Evolutionary conservation across 495 filamentous ascomycete genomes (phyloP), one percentile per base, ranked within the genome.

Genomic region (Neurospora sp.): DNA sequence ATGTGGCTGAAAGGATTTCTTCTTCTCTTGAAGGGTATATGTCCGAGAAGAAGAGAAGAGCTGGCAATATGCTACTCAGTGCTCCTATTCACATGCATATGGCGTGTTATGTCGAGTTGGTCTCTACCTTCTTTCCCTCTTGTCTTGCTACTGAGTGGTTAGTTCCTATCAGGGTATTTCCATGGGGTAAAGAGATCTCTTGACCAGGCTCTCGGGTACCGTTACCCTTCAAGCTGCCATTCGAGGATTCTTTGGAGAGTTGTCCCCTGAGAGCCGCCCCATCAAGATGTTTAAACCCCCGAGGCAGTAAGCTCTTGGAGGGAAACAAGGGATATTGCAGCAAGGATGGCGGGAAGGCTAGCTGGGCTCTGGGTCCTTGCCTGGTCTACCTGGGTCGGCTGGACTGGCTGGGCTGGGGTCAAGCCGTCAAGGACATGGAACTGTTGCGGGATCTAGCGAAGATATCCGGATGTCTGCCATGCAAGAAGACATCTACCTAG

Each of bases 331-430:
- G 72, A 70, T 20, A 72, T 76, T 72, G 35, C 37, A 71, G 69
- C 76, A 77, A 69, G 76, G 76, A 76, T 77, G 41, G 72, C 74
- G 72, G 74, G 74, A 77, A 69, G 75, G 72, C 74, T 74, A 72
- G 70, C 37, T 66, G 27, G 54, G 54, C 54, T 37, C 27, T 66
- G 27, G 54, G 54, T 66, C 27, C 14, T 73, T 75, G 74, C 38
- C 41, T 74, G 23, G 40, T 20, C 71, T 69, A 40, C 73, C 70
- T 44, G 40, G 44, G 46, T 69, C 37, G 74, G 71, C 71, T 62
- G 74, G 74, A 35, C 54, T 62, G 54, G 23, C 54, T 9, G 54
- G 54, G 27, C 31, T 66, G 54, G 54, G 54, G 27, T 66, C 54
- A 66, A 18, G 54, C 23, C 27, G 23, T 66, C 54, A 66, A 66